phyloP scores from a whole-genome alignment of 1,139 yeast genomes.

The Kurtzmaniella quercitrusa region DNA sequence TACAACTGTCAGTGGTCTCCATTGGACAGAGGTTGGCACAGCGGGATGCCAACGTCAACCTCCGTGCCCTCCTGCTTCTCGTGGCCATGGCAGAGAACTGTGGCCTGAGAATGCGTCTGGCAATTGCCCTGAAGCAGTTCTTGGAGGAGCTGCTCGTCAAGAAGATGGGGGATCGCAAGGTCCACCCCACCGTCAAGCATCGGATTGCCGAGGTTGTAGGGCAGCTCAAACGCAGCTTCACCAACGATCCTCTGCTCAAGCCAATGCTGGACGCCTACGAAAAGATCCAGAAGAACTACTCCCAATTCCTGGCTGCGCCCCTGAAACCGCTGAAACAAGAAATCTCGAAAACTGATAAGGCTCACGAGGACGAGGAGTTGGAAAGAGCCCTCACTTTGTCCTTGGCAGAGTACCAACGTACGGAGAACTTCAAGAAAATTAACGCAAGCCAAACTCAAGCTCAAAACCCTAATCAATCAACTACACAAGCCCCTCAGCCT shows the following conservation, averaged over 20 bases:
- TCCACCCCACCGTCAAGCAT: conserved; percentile 66
- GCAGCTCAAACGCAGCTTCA: conserved; percentile 57
- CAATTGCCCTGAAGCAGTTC: conserved; percentile 69
- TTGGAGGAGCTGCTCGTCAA: conserved; percentile 49
- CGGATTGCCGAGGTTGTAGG: conserved; percentile 64
- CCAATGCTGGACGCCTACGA: conserved; percentile 63
- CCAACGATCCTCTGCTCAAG: conserved; percentile 67
- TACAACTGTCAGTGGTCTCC: conserved; percentile 48
- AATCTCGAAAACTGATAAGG: conserved; percentile 44
- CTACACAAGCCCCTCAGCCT: not conserved
- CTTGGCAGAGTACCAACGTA: conserved; percentile 56
- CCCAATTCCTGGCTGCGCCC: conserved; percentile 44
- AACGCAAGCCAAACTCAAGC: conserved; percentile 12
- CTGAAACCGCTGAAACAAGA: conserved; percentile 58
- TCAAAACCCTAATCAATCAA: not conserved
- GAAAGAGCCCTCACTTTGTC: conserved; percentile 77
- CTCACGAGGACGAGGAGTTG: conserved; percentile 74
- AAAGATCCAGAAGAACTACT: conserved; percentile 35
- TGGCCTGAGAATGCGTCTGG: conserved; percentile 82
- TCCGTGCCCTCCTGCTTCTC: conserved; percentile 67
- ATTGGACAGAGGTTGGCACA: conserved; percentile 52
- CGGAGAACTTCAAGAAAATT: conserved; percentile 27
- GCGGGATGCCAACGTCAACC: conserved; percentile 75
- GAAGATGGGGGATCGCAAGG: conserved; percentile 50
- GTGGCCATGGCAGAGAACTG: conserved; percentile 88